phyloP scores from a whole-genome alignment of 1,284 basidiomycete genomes.

The Veloporphyrellus conicus region DNA sequence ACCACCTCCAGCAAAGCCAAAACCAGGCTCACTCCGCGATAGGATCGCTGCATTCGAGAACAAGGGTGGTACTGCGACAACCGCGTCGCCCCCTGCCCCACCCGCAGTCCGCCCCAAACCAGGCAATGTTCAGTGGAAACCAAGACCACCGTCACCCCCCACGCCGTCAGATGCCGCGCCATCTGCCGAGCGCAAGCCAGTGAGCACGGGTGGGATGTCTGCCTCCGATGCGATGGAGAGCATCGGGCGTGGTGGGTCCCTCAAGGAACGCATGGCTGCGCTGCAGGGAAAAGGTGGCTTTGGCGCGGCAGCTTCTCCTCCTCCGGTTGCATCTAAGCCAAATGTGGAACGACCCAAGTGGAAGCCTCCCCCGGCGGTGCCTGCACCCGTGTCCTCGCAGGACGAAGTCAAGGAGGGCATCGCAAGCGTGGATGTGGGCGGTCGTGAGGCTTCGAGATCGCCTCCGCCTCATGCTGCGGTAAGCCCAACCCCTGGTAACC shows the following conservation, averaged over 20 bases:
- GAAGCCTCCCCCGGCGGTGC: conserved; percentile 62
- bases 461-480: conserved; percentile 22
- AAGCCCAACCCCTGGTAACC: conserved; percentile 16
- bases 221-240: conserved; percentile 81
- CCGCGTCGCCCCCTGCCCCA: conserved; percentile 21
- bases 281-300: conserved; percentile 77
- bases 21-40: conserved; percentile 72
- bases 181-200: conserved; percentile 24
- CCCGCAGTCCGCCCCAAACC: conserved; percentile 65
- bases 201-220: conserved; percentile 53
- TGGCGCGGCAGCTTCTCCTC: conserved; percentile 43
- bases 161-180: conserved; percentile 34
- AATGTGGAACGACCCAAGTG: conserved; percentile 71
- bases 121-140: conserved; percentile 65
- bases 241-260: conserved; percentile 60
- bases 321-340: conserved; percentile 56
- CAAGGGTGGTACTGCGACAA: conserved; percentile 36
- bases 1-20: conserved; percentile 45
- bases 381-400: conserved; percentile 36
- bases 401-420: conserved; percentile 38
- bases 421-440: conserved; percentile 10
- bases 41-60: conserved; percentile 80
- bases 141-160: conserved; percentile 54
- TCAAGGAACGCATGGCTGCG: conserved; percentile 91
- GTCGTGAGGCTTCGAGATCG: conserved; percentile 30